Percentiles rank a stretch among this genome's conserved stretches.
Evolutionary conservation across 129 eudicot species (phyloP).

Genomic region (Silybum marianum): DNA sequence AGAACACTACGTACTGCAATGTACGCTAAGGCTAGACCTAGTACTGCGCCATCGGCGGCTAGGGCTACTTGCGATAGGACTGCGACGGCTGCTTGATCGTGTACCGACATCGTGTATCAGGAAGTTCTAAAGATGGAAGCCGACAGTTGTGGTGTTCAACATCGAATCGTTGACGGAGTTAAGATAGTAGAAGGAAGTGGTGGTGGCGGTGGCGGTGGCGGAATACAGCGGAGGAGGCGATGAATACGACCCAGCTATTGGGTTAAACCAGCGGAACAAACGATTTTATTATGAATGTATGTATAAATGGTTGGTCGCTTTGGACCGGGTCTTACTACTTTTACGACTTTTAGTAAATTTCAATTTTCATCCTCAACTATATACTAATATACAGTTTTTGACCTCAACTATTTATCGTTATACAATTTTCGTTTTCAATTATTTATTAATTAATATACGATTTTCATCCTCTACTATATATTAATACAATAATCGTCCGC

Average conservation of each 20-base stretch:
- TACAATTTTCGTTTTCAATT: neutral
- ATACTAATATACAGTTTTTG: neutral
- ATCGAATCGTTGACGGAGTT: constrained; percentile 6
- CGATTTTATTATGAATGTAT: no score
- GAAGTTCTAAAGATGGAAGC: neutral
- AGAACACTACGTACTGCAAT: constrained; percentile 67
- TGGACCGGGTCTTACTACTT: neutral
- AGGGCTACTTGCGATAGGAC: constrained; percentile 57
- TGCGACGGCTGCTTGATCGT: constrained; percentile 78
- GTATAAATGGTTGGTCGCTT: no score
- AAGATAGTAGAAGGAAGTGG: neutral
- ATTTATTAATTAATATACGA: neutral
- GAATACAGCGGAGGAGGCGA: constrained; percentile 18
- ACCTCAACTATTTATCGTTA: neutral
- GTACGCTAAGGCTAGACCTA: constrained; percentile 78
- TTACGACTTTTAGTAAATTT: neutral
- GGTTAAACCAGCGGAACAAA: constrained; percentile 5
- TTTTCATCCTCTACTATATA: neutral
- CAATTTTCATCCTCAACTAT: neutral
- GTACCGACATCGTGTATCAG: constrained; percentile 57
- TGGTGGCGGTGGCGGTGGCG: constrained; percentile 7
- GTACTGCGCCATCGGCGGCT: constrained; percentile 89
- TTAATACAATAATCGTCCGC: neutral
- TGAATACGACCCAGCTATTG: neutral
- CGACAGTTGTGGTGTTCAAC: neutral